Base-by-base conservation (phyloP, 2,329 filamentous ascomycete genomes). In the Sporothrix pallida region DNA sequence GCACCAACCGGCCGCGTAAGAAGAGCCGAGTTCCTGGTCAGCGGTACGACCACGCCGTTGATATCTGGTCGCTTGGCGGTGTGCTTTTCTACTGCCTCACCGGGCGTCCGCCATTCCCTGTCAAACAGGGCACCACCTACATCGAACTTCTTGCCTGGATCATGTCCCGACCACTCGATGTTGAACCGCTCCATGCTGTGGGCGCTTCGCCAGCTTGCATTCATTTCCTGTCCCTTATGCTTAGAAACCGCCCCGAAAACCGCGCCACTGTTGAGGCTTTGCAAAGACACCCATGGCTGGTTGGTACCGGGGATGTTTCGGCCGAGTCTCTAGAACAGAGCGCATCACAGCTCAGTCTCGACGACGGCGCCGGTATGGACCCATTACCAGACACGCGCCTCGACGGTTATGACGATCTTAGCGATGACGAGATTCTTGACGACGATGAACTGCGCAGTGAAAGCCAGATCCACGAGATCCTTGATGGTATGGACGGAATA, bases 61-160 rank as follows among this genome's bases (percentile, higher is more conserved):
- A 99, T 80, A 93, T 98, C 75, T 99, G 96, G 95, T 98, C 96
- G 0, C 89, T 97, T 65, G 96, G 93, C 17, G 96, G 95, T 15
- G 96, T 99, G 1, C 83, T 98, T 6, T 99, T 94, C 83, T 96
- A 93, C 79, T 86, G 93, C 7, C 85, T 99, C n/a, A 94, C 92
- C 5, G 90, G 89, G 12, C 87, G 87, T 44, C 92, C 95, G 42
- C 95, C 96, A 0, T 98, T 93, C 80, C 91, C 91, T 42, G 94
- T 93, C 17, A 89, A 90, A 76, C 90, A 88, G 42, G 93, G 94
- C 77, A 90, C 92, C 70, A 91, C 90, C 76, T 93, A 95, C 75
- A 90, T 90, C 3, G 92, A 93, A 77, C 91, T 98, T 82, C 88
- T 97, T 74, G 87, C 93, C 75, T 92, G 90, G 76, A 96, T 98